A percentile compares a stretch with the other conserved stretches of the same genome.
Conservation (phyloP, 257 asterid species). For the Hygrophila difformis region DNA sequence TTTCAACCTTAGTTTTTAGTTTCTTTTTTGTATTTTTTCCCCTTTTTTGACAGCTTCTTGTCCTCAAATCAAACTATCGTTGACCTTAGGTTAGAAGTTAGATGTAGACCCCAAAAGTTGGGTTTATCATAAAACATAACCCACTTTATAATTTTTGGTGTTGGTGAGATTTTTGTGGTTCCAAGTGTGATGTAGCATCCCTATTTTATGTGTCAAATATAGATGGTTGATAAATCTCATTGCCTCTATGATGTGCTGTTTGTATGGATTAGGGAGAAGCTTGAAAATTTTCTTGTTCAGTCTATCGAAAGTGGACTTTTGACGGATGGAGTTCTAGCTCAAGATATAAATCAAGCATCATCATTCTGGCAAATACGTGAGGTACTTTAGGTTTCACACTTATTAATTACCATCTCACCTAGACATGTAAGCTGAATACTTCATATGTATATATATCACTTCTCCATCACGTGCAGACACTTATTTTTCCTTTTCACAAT, state of each 20-base stretch:
- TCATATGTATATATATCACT: no score
- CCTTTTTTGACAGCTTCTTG: background rate
- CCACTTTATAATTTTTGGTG: no score
- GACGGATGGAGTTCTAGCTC: constrained; percentile 91
- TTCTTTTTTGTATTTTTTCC: no score
- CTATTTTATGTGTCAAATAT: constrained; percentile 1
- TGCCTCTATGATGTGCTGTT: background rate
- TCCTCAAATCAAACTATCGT: background rate
- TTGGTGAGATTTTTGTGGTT: background rate
- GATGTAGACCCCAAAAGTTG: background rate
- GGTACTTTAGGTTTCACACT: constrained; percentile 41
- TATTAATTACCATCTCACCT: no score
- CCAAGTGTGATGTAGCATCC: constrained; percentile 10
- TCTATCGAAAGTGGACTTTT: constrained; percentile 76
- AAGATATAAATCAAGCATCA: constrained; percentile 90
- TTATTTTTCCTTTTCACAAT: no score
- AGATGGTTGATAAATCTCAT: background rate
- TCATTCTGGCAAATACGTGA: constrained; percentile 95
- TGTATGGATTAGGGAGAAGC: constrained; percentile 61
- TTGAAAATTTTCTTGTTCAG: constrained; percentile 77
- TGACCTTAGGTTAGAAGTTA: constrained; percentile 3
- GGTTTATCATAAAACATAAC: no score
- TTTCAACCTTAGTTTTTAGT: no score
- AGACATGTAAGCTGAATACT: no score
- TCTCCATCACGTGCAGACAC: no score